phyloP scores from a whole-genome alignment of 2,329 filamentous ascomycete genomes.

The Keithomyces neogunnii region DNA sequence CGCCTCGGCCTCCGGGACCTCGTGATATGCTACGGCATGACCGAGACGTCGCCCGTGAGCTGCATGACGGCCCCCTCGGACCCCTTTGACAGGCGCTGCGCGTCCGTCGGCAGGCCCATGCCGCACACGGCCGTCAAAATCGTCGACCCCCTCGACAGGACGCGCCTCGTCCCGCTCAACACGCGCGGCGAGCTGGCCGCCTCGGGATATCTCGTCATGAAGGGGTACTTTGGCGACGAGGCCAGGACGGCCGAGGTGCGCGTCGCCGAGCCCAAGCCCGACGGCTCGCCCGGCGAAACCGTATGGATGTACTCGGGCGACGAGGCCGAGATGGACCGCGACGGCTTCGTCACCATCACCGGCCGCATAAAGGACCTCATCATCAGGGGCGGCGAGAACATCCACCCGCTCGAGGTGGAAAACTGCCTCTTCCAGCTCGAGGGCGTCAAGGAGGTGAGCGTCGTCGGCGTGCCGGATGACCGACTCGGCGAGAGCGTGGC shows the following conservation, averaged over 20 bases:
- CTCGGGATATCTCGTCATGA: constrained; percentile 81
- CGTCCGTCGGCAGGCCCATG: constrained; percentile 70
- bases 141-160: constrained; percentile 58
- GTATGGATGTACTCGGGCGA: constrained; percentile 92
- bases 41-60: constrained; percentile 72
- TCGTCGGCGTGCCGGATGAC: constrained; percentile 76
- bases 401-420: constrained; percentile 88
- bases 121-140: constrained; percentile 74
- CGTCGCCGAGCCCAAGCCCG: constrained; percentile 32
- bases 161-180: constrained; percentile 51
- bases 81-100: constrained; percentile 62
- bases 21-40: constrained; percentile 96
- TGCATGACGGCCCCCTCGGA: constrained; percentile 78
- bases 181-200: constrained; percentile 74
- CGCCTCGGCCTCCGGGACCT: constrained; percentile 70
- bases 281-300: constrained; percentile 23
- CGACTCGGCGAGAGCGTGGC: constrained; percentile 80
- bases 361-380: constrained; percentile 93
- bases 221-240: constrained; percentile 77
- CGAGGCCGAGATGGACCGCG: constrained; percentile 73
- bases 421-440: constrained; percentile 72
- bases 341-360: constrained; percentile 83
- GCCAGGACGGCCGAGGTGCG: constrained; percentile 60
- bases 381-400: constrained; percentile 92
- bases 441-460: constrained; percentile 64